Base-by-base conservation (phyloP, 192 early-diverging fungal species). In the Mortierella hygrophila region DNA sequence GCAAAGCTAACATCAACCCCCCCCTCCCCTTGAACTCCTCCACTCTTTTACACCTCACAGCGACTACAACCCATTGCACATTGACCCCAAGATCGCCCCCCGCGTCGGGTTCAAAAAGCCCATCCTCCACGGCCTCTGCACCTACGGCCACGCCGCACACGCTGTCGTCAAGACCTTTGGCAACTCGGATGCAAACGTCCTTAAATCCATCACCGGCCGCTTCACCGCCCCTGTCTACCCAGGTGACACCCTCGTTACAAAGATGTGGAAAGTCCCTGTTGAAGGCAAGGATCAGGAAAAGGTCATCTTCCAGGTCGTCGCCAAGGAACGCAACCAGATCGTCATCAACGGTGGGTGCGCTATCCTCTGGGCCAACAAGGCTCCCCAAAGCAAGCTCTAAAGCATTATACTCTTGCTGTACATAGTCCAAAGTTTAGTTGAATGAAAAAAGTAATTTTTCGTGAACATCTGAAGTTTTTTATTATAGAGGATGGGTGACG, bases 21-120 rank as follows among this genome's bases (percentile, higher is more conserved):
- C 37, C 35, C 35, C 35, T 1, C 35, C 35, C n/a, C n/a, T n/a
- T 35, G 35, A 35, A 35, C 35, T 18, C 8, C 42, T 41, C 68
- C 42, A 65, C 46, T 41, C 40, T 32, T 13, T 44, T 23, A 70
- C 55, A 4, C 29, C 23, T 18, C 42, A 40, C 42, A 94, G 93
- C 46, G 95, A 96, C 77, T 96, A 93, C 87, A 96, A 96, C 81
- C 94, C 94, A 23, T 82, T 96, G 46, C 95, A 96, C 82, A 93
- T 93, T 35, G 95, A 96, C 81, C 92, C 94, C 16, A 83, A 79
- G 1, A 89, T 96, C 42, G 94, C 94, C 6, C 91, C 93, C 42
- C 85, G 74, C 35, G 81, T 96, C 38, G 95, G 95, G 0, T 95
- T 95, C 89, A 91, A 94, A 47, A 90, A 90, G 11, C 93, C 95